A percentile compares a stretch with the other conserved stretches of the same genome.
Evolutionary conservation across 164 flowering plant genomes (phyloP).

Genomic region (Macadamia integrifolia): DNA sequence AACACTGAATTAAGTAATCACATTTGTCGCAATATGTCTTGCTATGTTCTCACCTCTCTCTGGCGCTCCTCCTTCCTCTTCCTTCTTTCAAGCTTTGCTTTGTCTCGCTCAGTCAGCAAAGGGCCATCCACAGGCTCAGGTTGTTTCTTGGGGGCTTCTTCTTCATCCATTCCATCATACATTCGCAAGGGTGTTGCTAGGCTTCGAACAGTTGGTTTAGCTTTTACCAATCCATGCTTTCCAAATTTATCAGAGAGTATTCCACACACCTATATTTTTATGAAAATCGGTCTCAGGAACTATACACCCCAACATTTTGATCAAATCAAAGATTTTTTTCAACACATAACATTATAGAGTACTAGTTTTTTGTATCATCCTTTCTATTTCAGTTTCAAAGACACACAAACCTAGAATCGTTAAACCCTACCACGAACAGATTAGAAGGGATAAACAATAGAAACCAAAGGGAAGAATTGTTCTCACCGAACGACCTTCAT

Average conservation of each 20-base stretch:
- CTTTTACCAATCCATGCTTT: conserved; percentile 85
- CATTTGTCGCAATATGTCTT: not conserved
- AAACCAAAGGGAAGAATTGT: not conserved
- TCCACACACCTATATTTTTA: conserved; percentile 61
- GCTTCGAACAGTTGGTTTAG: conserved; percentile 71
- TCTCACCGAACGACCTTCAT: conserved; percentile 68
- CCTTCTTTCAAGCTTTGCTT: conserved; percentile 67
- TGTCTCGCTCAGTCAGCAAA: conserved; percentile 76
- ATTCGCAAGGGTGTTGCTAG: conserved; percentile 79
- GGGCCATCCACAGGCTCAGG: conserved; percentile 82
- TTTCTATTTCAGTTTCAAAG: not conserved
- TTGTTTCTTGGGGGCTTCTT: conserved; percentile 75
- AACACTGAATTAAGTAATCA: not conserved
- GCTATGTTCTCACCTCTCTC: conserved; percentile 59
- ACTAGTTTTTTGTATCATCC: not conserved
- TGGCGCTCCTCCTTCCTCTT: conserved; percentile 97
- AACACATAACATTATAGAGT: too few species aligned
- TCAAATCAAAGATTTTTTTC: too few species aligned
- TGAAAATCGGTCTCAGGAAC: not conserved
- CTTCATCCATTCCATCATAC: conserved; percentile 96
- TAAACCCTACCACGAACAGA: not conserved
- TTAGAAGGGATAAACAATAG: not conserved
- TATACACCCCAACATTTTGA: too few species aligned
- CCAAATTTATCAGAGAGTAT: conserved; percentile 81
- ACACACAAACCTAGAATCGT: not conserved